phyloP scores from a whole-genome alignment of 495 filamentous ascomycete genomes.

The Tuber aestivum region DNA sequence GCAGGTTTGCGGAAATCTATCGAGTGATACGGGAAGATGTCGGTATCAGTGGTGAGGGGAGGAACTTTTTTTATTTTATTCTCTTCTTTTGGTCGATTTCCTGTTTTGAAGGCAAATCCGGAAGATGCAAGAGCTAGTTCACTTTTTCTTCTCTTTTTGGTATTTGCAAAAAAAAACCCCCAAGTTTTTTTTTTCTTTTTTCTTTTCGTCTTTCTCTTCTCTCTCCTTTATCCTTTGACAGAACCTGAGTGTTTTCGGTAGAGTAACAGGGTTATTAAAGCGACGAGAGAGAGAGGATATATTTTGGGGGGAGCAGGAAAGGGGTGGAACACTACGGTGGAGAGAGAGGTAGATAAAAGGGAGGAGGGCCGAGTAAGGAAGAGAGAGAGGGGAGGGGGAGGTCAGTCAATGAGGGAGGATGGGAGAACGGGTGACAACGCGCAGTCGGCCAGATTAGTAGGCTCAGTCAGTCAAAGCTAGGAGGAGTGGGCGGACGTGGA shows the following conservation, averaged over 20 bases:
- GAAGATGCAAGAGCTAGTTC: slow-evolving; percentile 26
- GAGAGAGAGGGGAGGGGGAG: slow-evolving; percentile 18
- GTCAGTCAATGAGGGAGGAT: not conserved
- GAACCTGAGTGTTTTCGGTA: slow-evolving; percentile 8
- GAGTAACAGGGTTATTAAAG: slow-evolving; percentile 19
- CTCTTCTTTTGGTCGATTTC: slow-evolving; percentile 8
- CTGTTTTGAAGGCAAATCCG: slow-evolving; percentile 1
- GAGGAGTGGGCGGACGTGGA: not conserved
- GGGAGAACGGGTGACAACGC: slow-evolving; percentile 37
- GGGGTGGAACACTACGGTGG: slow-evolving; percentile 21
- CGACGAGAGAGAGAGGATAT: slow-evolving; percentile 20
- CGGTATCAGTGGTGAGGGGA: slow-evolving; percentile 14
- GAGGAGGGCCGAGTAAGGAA: slow-evolving; percentile 25
- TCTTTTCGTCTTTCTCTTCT: slow-evolving; percentile 2
- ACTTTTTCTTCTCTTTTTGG: slow-evolving; percentile 19
- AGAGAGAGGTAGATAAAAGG: slow-evolving; percentile 18
- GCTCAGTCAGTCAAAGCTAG: not conserved
- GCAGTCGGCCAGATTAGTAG: slow-evolving; percentile 14
- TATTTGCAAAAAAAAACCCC: slow-evolving; percentile 16
- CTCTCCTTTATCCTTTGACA: not conserved
- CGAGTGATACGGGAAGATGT: slow-evolving; percentile 16
- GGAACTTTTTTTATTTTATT: no score
- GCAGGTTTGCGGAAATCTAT: slow-evolving; percentile 9
- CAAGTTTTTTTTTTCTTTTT: no score
- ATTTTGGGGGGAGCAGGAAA: slow-evolving; percentile 18